phyloP scores from a whole-genome alignment of 352 stramenopile genomes.

The Peronospora tabacina region DNA sequence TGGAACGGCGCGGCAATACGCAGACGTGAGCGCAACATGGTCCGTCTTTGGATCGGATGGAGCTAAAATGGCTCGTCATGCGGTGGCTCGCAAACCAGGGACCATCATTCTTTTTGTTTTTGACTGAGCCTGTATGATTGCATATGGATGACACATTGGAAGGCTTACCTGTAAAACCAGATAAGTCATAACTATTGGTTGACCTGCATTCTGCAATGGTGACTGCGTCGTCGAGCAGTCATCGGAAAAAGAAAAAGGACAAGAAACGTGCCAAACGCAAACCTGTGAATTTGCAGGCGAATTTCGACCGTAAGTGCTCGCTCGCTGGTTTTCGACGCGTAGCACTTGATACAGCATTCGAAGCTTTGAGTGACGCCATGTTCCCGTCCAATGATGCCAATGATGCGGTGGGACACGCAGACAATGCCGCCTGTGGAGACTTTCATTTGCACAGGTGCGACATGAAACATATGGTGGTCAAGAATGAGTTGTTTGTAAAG shows the following conservation, averaged over 20 bases:
- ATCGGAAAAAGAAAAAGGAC: conserved; percentile 61
- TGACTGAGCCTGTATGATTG: background rate
- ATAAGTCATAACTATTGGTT: conserved; percentile 7
- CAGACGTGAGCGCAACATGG: conserved; percentile 42
- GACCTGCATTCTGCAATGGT: conserved; percentile 35
- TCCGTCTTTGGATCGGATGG: conserved; percentile 8
- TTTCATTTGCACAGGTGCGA: conserved; percentile 81
- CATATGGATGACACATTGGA: background rate
- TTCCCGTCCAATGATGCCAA: conserved; percentile 62
- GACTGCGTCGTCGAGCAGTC: conserved; percentile 37
- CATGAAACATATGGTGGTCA: background rate
- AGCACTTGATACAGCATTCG: conserved; percentile 12
- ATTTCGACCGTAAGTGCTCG: conserved; percentile 81
- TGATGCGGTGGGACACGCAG: conserved; percentile 29
- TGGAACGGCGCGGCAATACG: conserved; percentile 33
- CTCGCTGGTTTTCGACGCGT: conserved; percentile 4
- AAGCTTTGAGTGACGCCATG: conserved; percentile 56
- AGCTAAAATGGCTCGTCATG: conserved; percentile 11
- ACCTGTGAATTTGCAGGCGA: conserved; percentile 74
- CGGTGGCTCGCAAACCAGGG: conserved; percentile 20
- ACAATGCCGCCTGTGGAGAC: conserved; percentile 49
- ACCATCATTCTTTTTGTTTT: conserved; percentile 7
- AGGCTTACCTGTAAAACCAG: conserved; percentile 6
- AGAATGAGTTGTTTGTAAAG: no score
- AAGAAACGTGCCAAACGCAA: conserved; percentile 74